Conservation (phyloP, 2,329 filamentous ascomycete species). For the Trichoderma koningiopsis region DNA sequence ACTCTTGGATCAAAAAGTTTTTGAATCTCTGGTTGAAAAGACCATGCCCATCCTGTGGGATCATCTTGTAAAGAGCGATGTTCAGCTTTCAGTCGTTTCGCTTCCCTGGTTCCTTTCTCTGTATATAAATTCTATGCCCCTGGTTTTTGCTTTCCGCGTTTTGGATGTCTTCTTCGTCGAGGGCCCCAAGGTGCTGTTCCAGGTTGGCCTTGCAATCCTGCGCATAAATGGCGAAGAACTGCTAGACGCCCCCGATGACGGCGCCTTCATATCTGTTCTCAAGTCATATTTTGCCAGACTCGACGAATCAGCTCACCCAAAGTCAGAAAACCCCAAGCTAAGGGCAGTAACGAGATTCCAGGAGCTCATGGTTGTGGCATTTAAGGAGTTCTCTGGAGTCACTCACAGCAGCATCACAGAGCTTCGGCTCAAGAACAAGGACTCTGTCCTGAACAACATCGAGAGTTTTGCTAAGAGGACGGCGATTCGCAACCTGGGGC, state of each 20-base stretch:
- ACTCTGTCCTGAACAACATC: slow-evolving; percentile 90
- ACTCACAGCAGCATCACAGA: slow-evolving; percentile 92
- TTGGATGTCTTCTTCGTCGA: slow-evolving; percentile 98
- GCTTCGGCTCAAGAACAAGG: slow-evolving; percentile 87
- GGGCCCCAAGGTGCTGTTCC: slow-evolving; percentile 95
- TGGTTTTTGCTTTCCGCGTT: slow-evolving; percentile 95
- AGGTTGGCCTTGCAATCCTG: slow-evolving; percentile 94
- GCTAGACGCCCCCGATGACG: slow-evolving; percentile 89
- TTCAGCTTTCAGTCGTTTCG: slow-evolving; percentile 95
- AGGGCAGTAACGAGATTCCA: slow-evolving; percentile 94
- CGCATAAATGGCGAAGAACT: slow-evolving; percentile 96
- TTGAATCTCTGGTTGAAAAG: slow-evolving; percentile 96
- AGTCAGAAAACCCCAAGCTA: slow-evolving; percentile 91
- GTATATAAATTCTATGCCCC: slow-evolving; percentile 99
- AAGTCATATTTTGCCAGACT: slow-evolving; percentile 93
- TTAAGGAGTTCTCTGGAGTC: slow-evolving; percentile 96
- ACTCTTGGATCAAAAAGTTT: slow-evolving; percentile 92
- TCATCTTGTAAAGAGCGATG: slow-evolving; percentile 93
- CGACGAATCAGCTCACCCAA: slow-evolving; percentile 94
- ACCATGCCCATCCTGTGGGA: slow-evolving; percentile 99
- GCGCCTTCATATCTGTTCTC: slow-evolving; percentile 92
- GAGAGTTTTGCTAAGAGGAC: slow-evolving; percentile 97
- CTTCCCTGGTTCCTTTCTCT: slow-evolving; percentile 97
- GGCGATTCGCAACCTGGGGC: slow-evolving; percentile 90
- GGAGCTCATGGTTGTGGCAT: slow-evolving; percentile 97